Evolutionary conservation across 768 basidiomycete genomes (phyloP).

Genomic region (Mycena olivaceomarginata): DNA sequence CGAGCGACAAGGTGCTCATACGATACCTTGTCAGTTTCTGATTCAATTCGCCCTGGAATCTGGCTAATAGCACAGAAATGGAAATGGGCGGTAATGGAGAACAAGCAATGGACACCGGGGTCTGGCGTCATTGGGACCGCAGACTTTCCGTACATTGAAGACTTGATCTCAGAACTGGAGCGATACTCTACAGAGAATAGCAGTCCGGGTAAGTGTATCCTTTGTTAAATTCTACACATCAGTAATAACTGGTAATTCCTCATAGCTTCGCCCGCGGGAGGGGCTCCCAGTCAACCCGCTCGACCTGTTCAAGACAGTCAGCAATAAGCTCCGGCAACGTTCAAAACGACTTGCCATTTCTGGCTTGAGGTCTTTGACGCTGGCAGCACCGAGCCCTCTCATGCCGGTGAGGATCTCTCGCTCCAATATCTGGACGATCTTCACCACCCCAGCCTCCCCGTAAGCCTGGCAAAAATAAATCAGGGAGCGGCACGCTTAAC

Average conservation of each 20-base stretch:
- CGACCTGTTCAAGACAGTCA: conserved; percentile 63
- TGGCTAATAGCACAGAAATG: conserved; percentile 67
- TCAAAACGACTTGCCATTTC: conserved; percentile 75
- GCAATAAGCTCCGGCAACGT: not conserved
- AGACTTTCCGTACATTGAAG: conserved; percentile 60
- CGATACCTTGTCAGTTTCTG: conserved; percentile 74
- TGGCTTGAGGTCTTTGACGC: conserved; percentile 79
- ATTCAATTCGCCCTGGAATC: not conserved
- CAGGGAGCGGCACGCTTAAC: not conserved
- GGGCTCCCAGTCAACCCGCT: conserved; percentile 83
- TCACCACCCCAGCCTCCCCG: conserved; percentile 81
- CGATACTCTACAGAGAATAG: conserved; percentile 1
- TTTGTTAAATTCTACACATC: not conserved
- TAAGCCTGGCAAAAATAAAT: conserved; percentile 72
- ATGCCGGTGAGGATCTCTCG: conserved; percentile 88
- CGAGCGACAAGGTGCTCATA: conserved; percentile 82
- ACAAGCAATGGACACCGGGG: conserved; percentile 69
- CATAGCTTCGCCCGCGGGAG: conserved; percentile 43
- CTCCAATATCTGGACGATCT: conserved; percentile 79
- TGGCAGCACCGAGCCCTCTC: conserved; percentile 83
- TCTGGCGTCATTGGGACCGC: conserved; percentile 62
- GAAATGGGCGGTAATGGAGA: conserved; percentile 81
- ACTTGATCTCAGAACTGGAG: conserved; percentile 63
- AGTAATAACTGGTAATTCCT: not conserved
- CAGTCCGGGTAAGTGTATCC: conserved; percentile 1